These are phyloP conservation scores for Cordyceps cateniannulata DNA, from an alignment of 2,329 filamentous ascomycete genomes.

Conservation along the genomic window DNA sequence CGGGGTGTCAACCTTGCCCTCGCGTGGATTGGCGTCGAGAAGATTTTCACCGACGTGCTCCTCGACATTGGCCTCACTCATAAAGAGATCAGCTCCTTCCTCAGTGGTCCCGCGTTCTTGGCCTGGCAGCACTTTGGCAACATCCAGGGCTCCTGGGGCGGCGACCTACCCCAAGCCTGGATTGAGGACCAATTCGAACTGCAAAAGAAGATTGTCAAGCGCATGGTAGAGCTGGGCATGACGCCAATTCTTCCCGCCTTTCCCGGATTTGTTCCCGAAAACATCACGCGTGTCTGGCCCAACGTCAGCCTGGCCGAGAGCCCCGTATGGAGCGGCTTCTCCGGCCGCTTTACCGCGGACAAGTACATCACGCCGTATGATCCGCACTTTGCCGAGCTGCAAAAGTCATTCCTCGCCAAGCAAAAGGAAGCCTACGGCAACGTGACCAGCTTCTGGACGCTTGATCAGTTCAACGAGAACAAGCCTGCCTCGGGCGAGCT, in stretches of 20 bases:
- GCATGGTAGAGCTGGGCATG: slow-evolving; percentile 48
- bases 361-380: slow-evolving; percentile 43
- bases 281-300: slow-evolving; percentile 34
- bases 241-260: slow-evolving; percentile 45
- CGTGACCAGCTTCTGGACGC: slow-evolving; percentile 40
- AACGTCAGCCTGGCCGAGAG: slow-evolving; percentile 37
- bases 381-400: slow-evolving; percentile 33
- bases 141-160: slow-evolving; percentile 44
- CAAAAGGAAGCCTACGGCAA: slow-evolving; percentile 41
- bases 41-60: slow-evolving; percentile 42
- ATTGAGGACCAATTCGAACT: slow-evolving; percentile 40
- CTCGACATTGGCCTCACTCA: slow-evolving; percentile 37
- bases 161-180: slow-evolving; percentile 36
- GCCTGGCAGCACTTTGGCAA: slow-evolving; percentile 50
- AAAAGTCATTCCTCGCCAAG: slow-evolving; percentile 39
- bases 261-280: slow-evolving; percentile 41
- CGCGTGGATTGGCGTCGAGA: slow-evolving; percentile 46
- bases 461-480: slow-evolving; percentile 50
- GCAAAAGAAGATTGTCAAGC: slow-evolving; percentile 39
- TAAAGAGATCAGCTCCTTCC: slow-evolving; percentile 37
- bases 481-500: slow-evolving; percentile 38
- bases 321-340: slow-evolving; percentile 37
- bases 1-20: slow-evolving; percentile 45
- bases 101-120: slow-evolving; percentile 45
- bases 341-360: slow-evolving; percentile 34